Evolutionary conservation across 345 rosid species (phyloP).

Genomic region (Salix purpurea): DNA sequence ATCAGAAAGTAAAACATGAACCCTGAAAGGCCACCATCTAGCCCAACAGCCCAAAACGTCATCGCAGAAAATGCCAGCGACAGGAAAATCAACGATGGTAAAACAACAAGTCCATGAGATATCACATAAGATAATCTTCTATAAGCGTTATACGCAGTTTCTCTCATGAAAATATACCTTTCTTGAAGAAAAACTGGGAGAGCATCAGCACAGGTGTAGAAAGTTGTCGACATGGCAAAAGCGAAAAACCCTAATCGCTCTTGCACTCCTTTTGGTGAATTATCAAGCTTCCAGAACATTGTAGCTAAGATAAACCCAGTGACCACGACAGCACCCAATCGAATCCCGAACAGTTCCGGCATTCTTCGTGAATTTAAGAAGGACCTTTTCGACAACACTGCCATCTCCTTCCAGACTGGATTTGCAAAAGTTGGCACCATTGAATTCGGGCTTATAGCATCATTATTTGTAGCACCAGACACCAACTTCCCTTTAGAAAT

Average conservation of each 20-base stretch:
- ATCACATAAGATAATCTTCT: conserved; percentile 85
- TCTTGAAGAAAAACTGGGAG: conserved; percentile 92
- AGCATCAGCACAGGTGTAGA: conserved; percentile 94
- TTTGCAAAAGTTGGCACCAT: conserved; percentile 82
- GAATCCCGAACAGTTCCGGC: conserved; percentile 77
- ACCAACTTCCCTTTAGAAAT: conserved; percentile 84
- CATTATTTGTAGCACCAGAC: conserved; percentile 50
- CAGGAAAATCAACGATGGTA: conserved; percentile 66
- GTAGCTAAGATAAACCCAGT: conserved; percentile 94
- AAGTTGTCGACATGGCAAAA: conserved; percentile 95
- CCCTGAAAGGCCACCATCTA: conserved; percentile 78
- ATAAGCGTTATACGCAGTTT: conserved; percentile 85
- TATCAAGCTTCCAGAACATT: conserved; percentile 77
- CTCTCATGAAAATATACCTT: conserved; percentile 95
- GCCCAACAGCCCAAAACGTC: conserved; percentile 86
- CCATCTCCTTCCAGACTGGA: conserved; percentile 79
- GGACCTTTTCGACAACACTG: conserved; percentile 63
- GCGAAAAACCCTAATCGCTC: conserved; percentile 90
- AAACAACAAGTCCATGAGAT: conserved; percentile 52
- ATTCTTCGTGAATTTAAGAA: conserved; percentile 56
- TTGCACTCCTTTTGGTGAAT: conserved; percentile 82
- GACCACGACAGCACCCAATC: conserved; percentile 69
- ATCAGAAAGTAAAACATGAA: conserved; percentile 65
- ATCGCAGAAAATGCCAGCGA: conserved; percentile 60
- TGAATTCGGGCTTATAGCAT: conserved; percentile 29